Percentiles rank a stretch among this genome's conserved stretches.
Evolutionary conservation across 192 early-diverging fungal species (phyloP).

Genomic region (Coemansia sp.): DNA sequence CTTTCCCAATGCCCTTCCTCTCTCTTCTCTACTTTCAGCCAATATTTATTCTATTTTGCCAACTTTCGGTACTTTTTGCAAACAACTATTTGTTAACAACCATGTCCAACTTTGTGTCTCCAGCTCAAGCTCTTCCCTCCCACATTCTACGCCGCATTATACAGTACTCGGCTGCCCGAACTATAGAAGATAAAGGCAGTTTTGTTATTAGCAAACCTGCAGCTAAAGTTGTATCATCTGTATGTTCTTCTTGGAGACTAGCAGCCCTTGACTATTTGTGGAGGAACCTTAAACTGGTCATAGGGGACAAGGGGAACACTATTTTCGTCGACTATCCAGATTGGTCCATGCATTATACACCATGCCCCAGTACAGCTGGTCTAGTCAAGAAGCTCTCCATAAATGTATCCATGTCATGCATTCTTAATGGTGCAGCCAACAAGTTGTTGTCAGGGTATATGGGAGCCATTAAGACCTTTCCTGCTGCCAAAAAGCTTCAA

Average conservation of each 20-base stretch:
- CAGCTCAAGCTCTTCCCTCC: neutral
- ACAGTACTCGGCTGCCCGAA: neutral
- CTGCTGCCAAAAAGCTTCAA: neutral
- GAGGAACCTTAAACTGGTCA: no score
- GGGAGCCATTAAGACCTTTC: neutral
- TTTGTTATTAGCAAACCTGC: no score
- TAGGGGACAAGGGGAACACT: no score
- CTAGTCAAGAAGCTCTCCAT: no score
- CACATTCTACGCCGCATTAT: neutral
- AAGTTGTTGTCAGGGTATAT: neutral
- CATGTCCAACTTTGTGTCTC: neutral
- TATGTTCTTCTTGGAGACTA: no score
- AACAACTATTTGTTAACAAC: neutral
- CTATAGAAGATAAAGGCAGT: no score
- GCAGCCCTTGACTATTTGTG: no score
- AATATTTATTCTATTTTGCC: neutral
- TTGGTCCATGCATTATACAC: no score
- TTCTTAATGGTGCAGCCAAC: neutral
- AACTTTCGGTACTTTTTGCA: neutral
- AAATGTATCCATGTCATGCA: neutral
- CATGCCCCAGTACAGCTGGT: no score
- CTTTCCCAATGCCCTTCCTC: neutral
- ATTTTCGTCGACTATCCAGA: no score
- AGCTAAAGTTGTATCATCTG: no score
- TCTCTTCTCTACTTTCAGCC: neutral